Conservation (phyloP, 208 protist species). For the Trypanosoma cruzi region DNA sequence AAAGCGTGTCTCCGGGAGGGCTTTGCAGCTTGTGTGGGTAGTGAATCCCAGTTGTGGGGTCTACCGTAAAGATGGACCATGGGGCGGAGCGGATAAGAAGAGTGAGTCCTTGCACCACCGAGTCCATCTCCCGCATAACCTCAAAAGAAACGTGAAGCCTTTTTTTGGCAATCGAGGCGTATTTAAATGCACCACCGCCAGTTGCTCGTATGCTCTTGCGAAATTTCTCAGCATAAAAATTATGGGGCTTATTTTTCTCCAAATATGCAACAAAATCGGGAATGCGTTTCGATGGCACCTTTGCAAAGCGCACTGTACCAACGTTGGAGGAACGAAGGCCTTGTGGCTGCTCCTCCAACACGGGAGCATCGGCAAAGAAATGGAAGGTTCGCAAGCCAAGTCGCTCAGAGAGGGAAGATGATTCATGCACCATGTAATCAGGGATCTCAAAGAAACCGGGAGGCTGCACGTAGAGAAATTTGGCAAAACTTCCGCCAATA, state of each 20-base stretch:
- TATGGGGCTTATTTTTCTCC: conserved; percentile 28
- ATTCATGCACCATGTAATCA: conserved; percentile 56
- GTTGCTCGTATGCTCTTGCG: conserved; percentile 70
- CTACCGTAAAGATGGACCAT: conserved; percentile 85
- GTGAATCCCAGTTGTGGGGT: conserved; percentile 56
- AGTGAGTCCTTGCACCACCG: conserved; percentile 88
- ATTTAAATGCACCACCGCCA: conserved; percentile 92
- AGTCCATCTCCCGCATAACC: conserved; percentile 91
- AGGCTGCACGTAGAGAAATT: conserved; percentile 84
- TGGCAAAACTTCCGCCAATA: conserved; percentile 92
- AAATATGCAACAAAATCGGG: conserved; percentile 77
- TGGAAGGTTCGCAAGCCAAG: conserved; percentile 57
- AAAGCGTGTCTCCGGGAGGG: conserved; percentile 36
- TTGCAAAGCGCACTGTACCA: conserved; percentile 82
- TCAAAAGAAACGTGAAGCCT: conserved; percentile 64
- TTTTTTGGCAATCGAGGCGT: conserved; percentile 49
- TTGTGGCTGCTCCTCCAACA: conserved; percentile 42
- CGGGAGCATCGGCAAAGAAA: conserved; percentile 54
- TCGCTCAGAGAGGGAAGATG: conserved; percentile 75
- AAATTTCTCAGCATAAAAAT: conserved; percentile 50
- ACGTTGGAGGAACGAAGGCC: conserved; percentile 36
- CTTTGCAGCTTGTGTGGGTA: conserved; percentile 66
- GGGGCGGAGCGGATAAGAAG: conserved; percentile 71
- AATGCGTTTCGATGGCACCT: conserved; percentile 81
- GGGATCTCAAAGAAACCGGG: conserved; percentile 40